Percentiles rank a stretch among this genome's conserved stretches.
These are phyloP conservation scores for Neofusicoccum laricinum DNA, from an alignment of 2,329 filamentous ascomycete genomes.

Conservation along the genomic window DNA sequence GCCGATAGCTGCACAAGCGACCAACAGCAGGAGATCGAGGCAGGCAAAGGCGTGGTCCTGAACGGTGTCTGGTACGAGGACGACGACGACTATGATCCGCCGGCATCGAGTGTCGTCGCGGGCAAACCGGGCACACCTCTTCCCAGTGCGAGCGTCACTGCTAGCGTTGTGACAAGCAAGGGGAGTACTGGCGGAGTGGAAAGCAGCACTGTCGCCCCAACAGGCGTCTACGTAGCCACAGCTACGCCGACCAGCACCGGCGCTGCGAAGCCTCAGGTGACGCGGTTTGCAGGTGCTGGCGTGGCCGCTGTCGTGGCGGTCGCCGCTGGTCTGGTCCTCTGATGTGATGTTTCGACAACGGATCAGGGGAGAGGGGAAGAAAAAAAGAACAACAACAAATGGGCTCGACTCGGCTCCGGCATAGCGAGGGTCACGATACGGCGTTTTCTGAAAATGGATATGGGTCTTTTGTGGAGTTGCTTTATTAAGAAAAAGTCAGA, in stretches of 20 bases:
- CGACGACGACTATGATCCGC: conserved; percentile 16
- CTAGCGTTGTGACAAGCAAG: neutral
- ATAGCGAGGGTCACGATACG: neutral
- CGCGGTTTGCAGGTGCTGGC: neutral
- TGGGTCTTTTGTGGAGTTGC: neutral
- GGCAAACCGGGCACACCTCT: conserved; percentile 12
- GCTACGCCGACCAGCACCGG: conserved; percentile 12
- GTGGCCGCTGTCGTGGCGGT: conserved; percentile 4
- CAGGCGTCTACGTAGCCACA: conserved; percentile 19
- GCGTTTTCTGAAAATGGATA: neutral
- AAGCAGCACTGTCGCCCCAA: conserved; percentile 14
- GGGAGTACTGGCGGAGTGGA: neutral
- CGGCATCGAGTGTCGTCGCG: conserved; percentile 18
- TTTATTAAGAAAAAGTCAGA: neutral
- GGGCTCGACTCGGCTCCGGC: neutral
- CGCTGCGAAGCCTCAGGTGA: conserved; percentile 1
- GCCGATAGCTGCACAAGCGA: conserved; percentile 52
- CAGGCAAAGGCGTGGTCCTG: conserved; percentile 41
- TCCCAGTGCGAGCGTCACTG: neutral
- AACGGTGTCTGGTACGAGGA: conserved; percentile 24
- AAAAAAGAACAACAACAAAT: neutral
- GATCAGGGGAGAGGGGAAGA: no score
- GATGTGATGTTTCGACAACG: neutral
- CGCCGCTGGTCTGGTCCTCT: neutral
- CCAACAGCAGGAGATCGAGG: conserved; percentile 47